Percentiles rank a stretch among this genome's conserved stretches.
These are phyloP conservation scores for Auricularia cornea DNA, from an alignment of 768 basidiomycete genomes.

Conservation along the genomic window DNA sequence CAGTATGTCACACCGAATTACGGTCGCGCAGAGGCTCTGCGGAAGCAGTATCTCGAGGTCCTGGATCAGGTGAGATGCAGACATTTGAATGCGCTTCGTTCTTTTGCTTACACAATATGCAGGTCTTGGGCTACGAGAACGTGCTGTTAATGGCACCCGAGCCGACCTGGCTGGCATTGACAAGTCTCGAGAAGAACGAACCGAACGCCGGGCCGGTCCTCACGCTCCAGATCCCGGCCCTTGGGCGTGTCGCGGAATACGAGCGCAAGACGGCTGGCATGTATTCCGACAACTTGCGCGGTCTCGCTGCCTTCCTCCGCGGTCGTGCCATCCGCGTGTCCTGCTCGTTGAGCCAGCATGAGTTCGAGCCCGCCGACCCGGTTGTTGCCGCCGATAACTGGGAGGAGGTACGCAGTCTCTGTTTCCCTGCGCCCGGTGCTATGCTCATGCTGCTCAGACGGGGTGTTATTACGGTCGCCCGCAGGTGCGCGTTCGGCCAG, in stretches of 20 bases:
- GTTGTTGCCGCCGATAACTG: background rate
- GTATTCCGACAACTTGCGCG: background rate
- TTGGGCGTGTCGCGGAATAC: too few species aligned
- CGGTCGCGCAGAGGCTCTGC: background rate
- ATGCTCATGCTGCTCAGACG: background rate
- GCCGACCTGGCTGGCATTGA: too few species aligned
- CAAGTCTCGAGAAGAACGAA: too few species aligned
- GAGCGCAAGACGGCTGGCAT: too few species aligned
- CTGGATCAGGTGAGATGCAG: background rate
- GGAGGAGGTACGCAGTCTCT: background rate
- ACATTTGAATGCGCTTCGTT: too few species aligned
- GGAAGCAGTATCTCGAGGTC: background rate
- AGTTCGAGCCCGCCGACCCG: background rate
- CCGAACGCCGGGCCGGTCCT: too few species aligned
- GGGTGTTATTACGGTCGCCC: background rate
- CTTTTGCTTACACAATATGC: background rate
- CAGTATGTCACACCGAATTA: background rate
- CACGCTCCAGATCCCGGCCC: too few species aligned
- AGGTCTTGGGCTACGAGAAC: background rate
- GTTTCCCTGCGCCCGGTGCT: too few species aligned
- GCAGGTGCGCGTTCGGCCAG: background rate
- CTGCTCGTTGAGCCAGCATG: background rate
- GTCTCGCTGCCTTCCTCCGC: background rate
- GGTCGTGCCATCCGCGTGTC: background rate
- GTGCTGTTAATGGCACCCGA: too few species aligned